Base-by-base conservation (phyloP, 2,329 filamentous ascomycete genomes). In the Didymella glomerata region DNA sequence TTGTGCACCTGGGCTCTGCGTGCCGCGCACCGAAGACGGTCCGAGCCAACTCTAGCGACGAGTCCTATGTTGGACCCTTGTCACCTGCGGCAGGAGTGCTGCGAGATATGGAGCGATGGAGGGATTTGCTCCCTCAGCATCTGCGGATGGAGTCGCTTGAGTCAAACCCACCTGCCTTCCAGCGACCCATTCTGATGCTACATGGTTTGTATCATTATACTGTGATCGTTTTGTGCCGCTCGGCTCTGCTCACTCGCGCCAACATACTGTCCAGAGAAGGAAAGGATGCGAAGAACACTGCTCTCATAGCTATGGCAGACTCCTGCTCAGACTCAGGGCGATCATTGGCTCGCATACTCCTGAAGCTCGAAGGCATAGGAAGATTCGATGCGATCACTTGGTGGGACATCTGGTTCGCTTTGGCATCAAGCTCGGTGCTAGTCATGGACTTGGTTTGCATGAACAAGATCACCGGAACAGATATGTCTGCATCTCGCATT, bases 131-230 rank as follows among this genome's bases (percentile, higher is more conserved):
- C 4, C 79, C 79, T n/a, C 65, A 69, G 14, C 78, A 80, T 66
- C 61, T 80, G 8, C 68, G 67, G 0, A 50, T 72, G 22, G 75
- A 78, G 7, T 71, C 71, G 7, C 62, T 73, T 7, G 72, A 75
- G 5, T 65, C 71, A 1, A 68, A 74, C 8, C 69, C 75, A 2
- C 74, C 73, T 20, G 60, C 71, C 11, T 75, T 74, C 38, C 77
- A 76, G 40, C 74, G 79, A 13, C 71, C 76, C 3, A 65, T 80
- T 6, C 56, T 80, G 10, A 63, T 80, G 34, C 62, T 81, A 20
- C 78, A 81, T 48, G 69, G 72, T 4, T 66, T 78, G 55, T 78
- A 78, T 60, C 77, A 80, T 60, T 80, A 81, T 59, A 77, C 75
- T 3, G 65, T 78, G 6, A 70, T 71, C 6, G 71, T 80, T 7